Conservation (phyloP, 2,329 filamentous ascomycete species). For the Beauveria australis region DNA sequence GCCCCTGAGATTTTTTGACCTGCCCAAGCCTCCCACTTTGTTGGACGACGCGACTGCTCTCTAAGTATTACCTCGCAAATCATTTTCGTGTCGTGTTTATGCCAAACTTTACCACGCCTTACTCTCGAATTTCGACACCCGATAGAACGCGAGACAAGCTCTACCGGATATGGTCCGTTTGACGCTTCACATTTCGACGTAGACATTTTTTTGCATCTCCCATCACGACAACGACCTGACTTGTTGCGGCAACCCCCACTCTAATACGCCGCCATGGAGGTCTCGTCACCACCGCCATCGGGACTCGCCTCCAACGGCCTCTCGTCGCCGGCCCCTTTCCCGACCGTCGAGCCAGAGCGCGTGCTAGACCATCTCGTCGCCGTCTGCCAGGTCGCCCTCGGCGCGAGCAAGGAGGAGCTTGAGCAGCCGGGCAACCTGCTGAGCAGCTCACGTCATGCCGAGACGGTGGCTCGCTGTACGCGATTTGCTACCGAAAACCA, state of each 20-base stretch:
- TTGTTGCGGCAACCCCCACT: neutral
- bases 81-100: neutral
- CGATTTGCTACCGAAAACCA: constrained; percentile 86
- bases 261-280: constrained; percentile 39
- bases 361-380: constrained; percentile 65
- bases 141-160: neutral
- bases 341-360: constrained; percentile 56
- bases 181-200: neutral
- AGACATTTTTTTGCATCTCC: neutral
- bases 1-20: constrained; percentile 7
- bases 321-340: constrained; percentile 35
- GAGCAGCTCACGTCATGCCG: constrained; percentile 59
- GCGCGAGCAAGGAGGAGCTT: constrained; percentile 69
- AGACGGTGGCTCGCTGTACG: constrained; percentile 79
- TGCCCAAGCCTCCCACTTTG: constrained; percentile 1
- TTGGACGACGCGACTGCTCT: neutral
- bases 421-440: constrained; percentile 76
- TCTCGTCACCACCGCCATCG: constrained; percentile 37
- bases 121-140: neutral
- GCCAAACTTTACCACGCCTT: neutral
- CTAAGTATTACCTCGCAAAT: neutral
- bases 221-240: neutral
- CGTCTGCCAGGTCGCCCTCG: constrained; percentile 65
- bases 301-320: constrained; percentile 40
- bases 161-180: constrained; percentile 8